Percentiles rank a stretch among this genome's conserved stretches.
These are phyloP conservation scores for Quillaja saponaria DNA, from an alignment of 306 rosid species.

Conservation along the genomic window DNA sequence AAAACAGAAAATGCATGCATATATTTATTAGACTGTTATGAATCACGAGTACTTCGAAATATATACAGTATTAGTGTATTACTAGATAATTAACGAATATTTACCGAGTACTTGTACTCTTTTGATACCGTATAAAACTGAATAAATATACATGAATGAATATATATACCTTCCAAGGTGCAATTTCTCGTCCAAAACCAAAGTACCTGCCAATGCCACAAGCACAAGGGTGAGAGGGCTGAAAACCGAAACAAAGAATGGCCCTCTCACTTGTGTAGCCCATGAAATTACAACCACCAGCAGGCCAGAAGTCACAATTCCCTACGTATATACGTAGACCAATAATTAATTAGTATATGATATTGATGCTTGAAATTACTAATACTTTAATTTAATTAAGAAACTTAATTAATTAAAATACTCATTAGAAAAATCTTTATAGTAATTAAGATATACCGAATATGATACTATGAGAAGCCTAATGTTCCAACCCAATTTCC, in stretches of 20 bases:
- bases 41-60: no score
- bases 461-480: constrained; percentile 59
- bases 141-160: no score
- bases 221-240: constrained; percentile 51
- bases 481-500: constrained; percentile 66
- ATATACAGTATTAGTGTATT: no score
- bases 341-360: background rate
- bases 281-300: constrained; percentile 32
- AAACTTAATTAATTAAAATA: no score
- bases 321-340: constrained; percentile 29
- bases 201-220: constrained; percentile 45
- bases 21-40: no score
- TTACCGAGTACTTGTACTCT: no score
- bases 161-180: constrained; percentile 54
- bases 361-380: no score
- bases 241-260: constrained; percentile 52
- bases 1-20: background rate
- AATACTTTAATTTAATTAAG: no score
- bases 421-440: no score
- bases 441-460: constrained; percentile 42
- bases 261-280: constrained; percentile 52
- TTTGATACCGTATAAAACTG: no score
- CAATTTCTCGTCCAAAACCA: constrained; percentile 41
- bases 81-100: no score
- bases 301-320: constrained; percentile 46